Conservation (phyloP, 1,139 yeast species). For the Nakaseomyces bracarensis region DNA sequence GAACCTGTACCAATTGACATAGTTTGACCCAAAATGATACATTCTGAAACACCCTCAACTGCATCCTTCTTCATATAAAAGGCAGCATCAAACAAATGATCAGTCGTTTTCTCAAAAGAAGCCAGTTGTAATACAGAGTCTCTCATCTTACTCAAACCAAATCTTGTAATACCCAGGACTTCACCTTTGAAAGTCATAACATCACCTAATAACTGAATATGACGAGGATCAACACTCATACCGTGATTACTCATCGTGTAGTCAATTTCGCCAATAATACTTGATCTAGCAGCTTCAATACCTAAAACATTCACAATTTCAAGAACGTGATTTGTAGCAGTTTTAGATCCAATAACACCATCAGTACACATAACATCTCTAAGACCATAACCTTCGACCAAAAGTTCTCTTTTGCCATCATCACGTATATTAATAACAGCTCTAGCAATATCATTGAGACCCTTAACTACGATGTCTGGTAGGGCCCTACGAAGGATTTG, state of each 20-base stretch:
- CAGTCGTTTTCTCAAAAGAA: conserved; percentile 96
- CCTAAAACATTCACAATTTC: conserved; percentile 89
- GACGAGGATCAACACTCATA: conserved; percentile 99
- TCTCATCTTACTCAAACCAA: conserved; percentile 97
- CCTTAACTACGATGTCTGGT: conserved; percentile 86
- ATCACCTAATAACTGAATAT: conserved; percentile 92
- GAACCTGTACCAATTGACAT: conserved; percentile 98
- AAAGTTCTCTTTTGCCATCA: conserved; percentile 73
- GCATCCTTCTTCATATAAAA: conserved; percentile 93
- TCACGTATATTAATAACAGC: conserved; percentile 93
- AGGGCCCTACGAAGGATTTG: conserved; percentile 80
- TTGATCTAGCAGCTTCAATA: conserved; percentile 93
- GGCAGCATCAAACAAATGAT: conserved; percentile 96
- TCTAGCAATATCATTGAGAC: conserved; percentile 80
- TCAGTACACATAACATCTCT: conserved; percentile 96
- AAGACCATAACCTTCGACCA: conserved; percentile 96
- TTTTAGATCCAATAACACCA: conserved; percentile 84
- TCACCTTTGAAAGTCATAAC: conserved; percentile 99
- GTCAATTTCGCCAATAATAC: conserved; percentile 89
- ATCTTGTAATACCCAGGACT: conserved; percentile 94
- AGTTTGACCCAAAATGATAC: conserved; percentile 95
- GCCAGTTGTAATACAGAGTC: conserved; percentile 96
- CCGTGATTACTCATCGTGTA: conserved; percentile 99
- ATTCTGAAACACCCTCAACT: conserved; percentile 96
- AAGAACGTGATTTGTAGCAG: conserved; percentile 83